Conservation (phyloP, 2,329 filamentous ascomycete genomes). For the Aspergillus ochraceoroseus region DNA sequence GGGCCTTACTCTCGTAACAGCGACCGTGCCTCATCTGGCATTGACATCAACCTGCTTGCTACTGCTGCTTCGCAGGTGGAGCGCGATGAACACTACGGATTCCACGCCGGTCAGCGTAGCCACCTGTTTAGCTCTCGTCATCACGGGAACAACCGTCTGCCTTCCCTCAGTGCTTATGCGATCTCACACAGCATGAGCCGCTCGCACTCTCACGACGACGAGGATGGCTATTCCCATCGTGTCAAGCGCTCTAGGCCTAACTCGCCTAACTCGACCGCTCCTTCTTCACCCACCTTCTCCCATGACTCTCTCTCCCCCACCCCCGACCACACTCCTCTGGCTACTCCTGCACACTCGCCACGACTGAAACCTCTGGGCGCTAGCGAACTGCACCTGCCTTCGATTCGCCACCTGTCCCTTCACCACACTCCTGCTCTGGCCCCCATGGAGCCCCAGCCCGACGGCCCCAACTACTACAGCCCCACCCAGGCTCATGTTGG, state of each 20-base stretch:
- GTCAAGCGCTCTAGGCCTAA: slow-evolving; percentile 88
- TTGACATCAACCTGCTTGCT: slow-evolving; percentile 66
- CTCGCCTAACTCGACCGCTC: slow-evolving; percentile 91
- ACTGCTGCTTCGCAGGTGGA: slow-evolving; percentile 64
- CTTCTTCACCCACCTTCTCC: slow-evolving; percentile 92
- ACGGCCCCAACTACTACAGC: slow-evolving; percentile 56
- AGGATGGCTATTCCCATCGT: slow-evolving; percentile 66
- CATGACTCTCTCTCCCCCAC: slow-evolving; percentile 94
- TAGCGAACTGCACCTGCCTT: slow-evolving; percentile 74
- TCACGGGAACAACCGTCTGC: slow-evolving; percentile 55
- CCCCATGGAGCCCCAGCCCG: slow-evolving; percentile 64
- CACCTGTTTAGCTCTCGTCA: slow-evolving; percentile 47
- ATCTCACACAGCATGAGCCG: slow-evolving; percentile 81
- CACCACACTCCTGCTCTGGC: slow-evolving; percentile 63
- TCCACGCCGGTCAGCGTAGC: slow-evolving; percentile 43
- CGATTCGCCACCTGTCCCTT: slow-evolving; percentile 68
- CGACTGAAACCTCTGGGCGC: slow-evolving; percentile 72
- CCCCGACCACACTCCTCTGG: slow-evolving; percentile 96
- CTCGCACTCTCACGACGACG: slow-evolving; percentile 72
- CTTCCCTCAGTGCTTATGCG: slow-evolving; percentile 71
- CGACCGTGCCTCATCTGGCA: slow-evolving; percentile 47
- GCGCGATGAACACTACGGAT: slow-evolving; percentile 51
- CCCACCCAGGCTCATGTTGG: slow-evolving; percentile 58
- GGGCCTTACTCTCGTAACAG: slow-evolving; percentile 51
- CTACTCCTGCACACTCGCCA: slow-evolving; percentile 90